phyloP scores from a whole-genome alignment of 768 basidiomycete species.

The Chiua virens region DNA sequence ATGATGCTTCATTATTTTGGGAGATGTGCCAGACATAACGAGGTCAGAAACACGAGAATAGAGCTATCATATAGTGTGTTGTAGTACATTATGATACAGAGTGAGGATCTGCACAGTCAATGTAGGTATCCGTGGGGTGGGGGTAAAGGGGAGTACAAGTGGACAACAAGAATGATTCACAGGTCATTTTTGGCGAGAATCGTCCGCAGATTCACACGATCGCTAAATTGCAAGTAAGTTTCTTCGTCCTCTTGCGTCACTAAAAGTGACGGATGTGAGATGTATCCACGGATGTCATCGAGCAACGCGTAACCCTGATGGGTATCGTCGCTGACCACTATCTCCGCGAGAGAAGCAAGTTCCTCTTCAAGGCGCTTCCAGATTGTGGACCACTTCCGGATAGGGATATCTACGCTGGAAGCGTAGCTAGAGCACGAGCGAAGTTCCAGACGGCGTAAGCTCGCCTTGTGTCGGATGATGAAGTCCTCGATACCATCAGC shows the following conservation, averaged over 20 bases:
- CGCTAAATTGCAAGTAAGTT: conserved; percentile 5
- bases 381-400: conserved; percentile 28
- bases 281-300: conserved; percentile 21
- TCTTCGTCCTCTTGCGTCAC: conserved; percentile 15
- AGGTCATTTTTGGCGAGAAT: not conserved
- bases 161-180: not conserved
- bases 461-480: conserved; percentile 30
- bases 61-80: not conserved
- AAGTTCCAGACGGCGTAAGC: conserved; percentile 24
- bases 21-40: too few species aligned
- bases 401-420: conserved; percentile 4
- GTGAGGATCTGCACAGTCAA: not conserved
- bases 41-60: not conserved
- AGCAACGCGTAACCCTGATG: conserved; percentile 25
- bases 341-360: conserved; percentile 20
- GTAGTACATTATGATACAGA: conserved; percentile 1
- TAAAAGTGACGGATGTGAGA: conserved; percentile 16
- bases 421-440: conserved; percentile 28
- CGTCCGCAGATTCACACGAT: conserved; percentile 12
- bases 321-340: conserved; percentile 14
- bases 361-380: conserved; percentile 26
- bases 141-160: not conserved
- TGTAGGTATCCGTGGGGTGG: not conserved
- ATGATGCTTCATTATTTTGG: too few species aligned
- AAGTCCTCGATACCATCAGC: conserved; percentile 30